phyloP scores from a whole-genome alignment of 352 stramenopile species.

The Albugo candida region DNA sequence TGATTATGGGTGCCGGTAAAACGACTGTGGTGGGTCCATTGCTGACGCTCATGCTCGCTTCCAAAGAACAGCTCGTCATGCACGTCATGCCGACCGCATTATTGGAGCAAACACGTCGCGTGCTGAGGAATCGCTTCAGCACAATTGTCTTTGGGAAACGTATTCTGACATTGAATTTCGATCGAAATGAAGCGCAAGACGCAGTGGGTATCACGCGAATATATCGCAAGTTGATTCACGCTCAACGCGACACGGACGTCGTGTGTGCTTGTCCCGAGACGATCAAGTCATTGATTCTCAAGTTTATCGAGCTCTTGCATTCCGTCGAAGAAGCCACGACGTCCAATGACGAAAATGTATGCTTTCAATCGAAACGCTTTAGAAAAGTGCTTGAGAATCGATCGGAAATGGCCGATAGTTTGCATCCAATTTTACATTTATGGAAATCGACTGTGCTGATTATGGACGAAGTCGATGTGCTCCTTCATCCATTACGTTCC shows the following conservation, averaged over 20 bases:
- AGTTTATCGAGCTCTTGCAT: constrained; percentile 90
- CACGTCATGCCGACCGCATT: constrained; percentile 97
- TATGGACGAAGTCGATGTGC: constrained; percentile 87
- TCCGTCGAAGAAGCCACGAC: constrained; percentile 72
- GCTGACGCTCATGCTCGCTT: constrained; percentile 93
- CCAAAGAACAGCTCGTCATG: constrained; percentile 89
- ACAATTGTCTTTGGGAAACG: constrained; percentile 91
- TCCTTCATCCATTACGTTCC: constrained; percentile 78
- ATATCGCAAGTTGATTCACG: constrained; percentile 75
- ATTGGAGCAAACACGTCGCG: constrained; percentile 94
- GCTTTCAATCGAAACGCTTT: no score
- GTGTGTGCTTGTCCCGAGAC: constrained; percentile 97
- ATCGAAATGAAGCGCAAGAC: constrained; percentile 84
- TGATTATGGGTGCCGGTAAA: constrained; percentile 99
- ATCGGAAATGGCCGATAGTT: constrained; percentile 80
- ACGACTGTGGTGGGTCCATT: constrained; percentile 98
- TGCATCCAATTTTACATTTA: constrained; percentile 73
- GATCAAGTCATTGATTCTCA: constrained; percentile 99
- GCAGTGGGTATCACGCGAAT: constrained; percentile 31
- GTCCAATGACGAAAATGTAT: constrained; percentile 46
- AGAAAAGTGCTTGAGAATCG: constrained; percentile 58
- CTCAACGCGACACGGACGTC: constrained; percentile 84
- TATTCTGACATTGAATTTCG: constrained; percentile 98
- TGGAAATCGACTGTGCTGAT: constrained; percentile 88
- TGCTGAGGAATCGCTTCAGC: constrained; percentile 95